phyloP scores from a whole-genome alignment of 805 yeast genomes.

The Metschnikowia arizonensis region DNA sequence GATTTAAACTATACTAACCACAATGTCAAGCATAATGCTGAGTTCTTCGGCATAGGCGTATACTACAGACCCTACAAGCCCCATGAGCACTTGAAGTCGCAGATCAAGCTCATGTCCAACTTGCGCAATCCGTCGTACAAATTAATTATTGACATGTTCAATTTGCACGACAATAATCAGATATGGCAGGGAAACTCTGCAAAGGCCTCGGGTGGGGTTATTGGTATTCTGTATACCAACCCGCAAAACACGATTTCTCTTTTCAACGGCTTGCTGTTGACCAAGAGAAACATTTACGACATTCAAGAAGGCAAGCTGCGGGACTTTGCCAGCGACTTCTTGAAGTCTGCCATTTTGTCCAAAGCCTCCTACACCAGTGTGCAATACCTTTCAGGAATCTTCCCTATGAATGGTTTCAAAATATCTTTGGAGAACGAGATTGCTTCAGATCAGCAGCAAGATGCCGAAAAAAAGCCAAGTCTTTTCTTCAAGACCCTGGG shows the following conservation, averaged over 20 bases:
- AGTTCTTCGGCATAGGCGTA: conserved; percentile 47
- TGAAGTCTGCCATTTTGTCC: conserved; percentile 34
- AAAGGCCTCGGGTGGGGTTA: conserved; percentile 46
- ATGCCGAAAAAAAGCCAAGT: conserved; percentile 17
- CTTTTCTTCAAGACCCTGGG: conserved; percentile 36
- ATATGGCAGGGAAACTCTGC: conserved; percentile 52
- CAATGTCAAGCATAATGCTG: conserved; percentile 47
- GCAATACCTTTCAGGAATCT: conserved; percentile 7
- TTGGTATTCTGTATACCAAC: conserved; percentile 45
- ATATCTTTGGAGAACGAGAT: conserved; percentile 62
- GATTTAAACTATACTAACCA: conserved; percentile 39
- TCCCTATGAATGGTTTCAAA: conserved; percentile 31
- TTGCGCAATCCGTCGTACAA: conserved; percentile 46
- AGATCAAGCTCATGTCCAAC: conserved; percentile 40
- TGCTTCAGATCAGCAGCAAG: conserved; percentile 30
- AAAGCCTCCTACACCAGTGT: conserved; percentile 22
- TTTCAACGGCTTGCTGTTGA: conserved; percentile 54
- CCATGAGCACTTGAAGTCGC: conserved; percentile 44
- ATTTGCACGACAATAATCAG: conserved; percentile 42
- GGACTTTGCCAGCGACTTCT: conserved; percentile 20
- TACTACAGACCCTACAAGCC: conserved; percentile 51
- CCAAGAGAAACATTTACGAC: conserved; percentile 53
- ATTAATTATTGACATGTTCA: conserved; percentile 31
- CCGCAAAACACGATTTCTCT: conserved; percentile 23
- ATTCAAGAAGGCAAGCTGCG: conserved; percentile 51